Conservation (phyloP, 2,329 filamentous ascomycete genomes). For the Metarhizium rileyi region DNA sequence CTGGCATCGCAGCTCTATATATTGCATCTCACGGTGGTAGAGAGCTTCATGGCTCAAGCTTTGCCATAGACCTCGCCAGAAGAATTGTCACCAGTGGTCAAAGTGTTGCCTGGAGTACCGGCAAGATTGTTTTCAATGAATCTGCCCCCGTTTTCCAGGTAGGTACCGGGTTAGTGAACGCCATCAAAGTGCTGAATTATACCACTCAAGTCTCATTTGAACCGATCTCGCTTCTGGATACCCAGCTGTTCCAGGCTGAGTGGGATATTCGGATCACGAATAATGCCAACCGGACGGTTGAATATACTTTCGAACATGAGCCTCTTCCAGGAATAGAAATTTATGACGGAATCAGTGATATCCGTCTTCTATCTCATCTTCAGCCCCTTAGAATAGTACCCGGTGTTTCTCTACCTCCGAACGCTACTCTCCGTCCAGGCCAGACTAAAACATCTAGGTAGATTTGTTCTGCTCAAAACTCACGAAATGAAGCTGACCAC, state of each 20-base stretch:
- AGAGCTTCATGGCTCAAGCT: constrained; percentile 23
- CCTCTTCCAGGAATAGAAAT: constrained; percentile 29
- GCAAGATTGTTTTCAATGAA: constrained; percentile 9
- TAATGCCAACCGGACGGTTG: constrained; percentile 25
- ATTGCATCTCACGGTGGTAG: constrained; percentile 32
- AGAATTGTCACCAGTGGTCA: constrained; percentile 26
- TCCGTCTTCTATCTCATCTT: constrained; percentile 18
- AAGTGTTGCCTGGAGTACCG: constrained; percentile 20
- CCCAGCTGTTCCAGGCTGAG: constrained; percentile 27
- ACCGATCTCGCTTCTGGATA: constrained; percentile 40
- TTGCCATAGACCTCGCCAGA: constrained; percentile 22
- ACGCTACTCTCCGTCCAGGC: constrained; percentile 18
- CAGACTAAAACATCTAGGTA: constrained; percentile 20
- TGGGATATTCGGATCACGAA: constrained; percentile 34
- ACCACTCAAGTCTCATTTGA: constrained; percentile 25
- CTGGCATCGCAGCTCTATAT: constrained; percentile 39
- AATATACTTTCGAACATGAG: constrained; percentile 32
- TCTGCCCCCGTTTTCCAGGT: constrained; percentile 28
- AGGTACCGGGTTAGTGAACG: constrained; percentile 38
- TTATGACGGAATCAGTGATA: constrained; percentile 19
- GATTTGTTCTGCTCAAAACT: not conserved
- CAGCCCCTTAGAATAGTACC: constrained; percentile 19
- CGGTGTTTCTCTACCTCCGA: constrained; percentile 18
- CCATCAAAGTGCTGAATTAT: constrained; percentile 31
- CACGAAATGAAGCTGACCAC: not conserved